Evolutionary conservation across 1,284 basidiomycete genomes (phyloP).

Genomic region (Phlebopus sp.): DNA sequence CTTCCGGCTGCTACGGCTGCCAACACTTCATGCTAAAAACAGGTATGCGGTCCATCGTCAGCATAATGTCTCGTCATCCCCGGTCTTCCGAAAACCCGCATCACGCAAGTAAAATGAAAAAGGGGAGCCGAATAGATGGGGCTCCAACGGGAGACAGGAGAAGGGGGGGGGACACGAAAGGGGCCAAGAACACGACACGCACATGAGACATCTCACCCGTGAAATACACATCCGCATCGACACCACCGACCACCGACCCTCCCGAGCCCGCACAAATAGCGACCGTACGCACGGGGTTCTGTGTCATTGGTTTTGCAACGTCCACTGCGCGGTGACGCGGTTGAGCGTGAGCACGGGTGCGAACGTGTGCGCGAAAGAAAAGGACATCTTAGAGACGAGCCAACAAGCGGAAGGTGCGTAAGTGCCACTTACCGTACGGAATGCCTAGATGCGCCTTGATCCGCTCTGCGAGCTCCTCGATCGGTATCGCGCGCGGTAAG

Average conservation of each 20-base stretch:
- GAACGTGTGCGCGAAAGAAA: too few species aligned
- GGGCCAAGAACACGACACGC: slow-evolving; percentile 34
- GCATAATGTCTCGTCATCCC: too few species aligned
- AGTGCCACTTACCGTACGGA: slow-evolving; percentile 47
- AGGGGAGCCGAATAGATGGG: slow-evolving; percentile 5
- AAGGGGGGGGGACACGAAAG: slow-evolving; percentile 6
- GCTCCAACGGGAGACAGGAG: slow-evolving; percentile 1
- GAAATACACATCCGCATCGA: slow-evolving; percentile 77
- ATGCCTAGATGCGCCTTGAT: slow-evolving; percentile 72
- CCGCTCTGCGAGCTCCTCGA: slow-evolving; percentile 59
- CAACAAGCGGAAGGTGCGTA: not conserved
- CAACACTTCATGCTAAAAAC: slow-evolving; percentile 74
- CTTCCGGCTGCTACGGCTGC: slow-evolving; percentile 70
- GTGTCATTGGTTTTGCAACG: slow-evolving; percentile 55
- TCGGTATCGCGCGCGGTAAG: slow-evolving; percentile 51
- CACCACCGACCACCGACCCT: slow-evolving; percentile 66
- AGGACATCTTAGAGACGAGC: too few species aligned
- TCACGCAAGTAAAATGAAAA: slow-evolving; percentile 9
- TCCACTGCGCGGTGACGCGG: slow-evolving; percentile 54
- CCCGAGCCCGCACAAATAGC: slow-evolving; percentile 88
- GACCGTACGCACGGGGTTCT: slow-evolving; percentile 47
- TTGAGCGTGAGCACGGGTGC: slow-evolving; percentile 4
- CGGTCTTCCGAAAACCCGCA: too few species aligned
- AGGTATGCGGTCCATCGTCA: not conserved
- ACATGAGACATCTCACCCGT: slow-evolving; percentile 94